Evolutionary conservation across 116 monocot genomes (phyloP).

Genomic region (Trichopus zeylanicus): DNA sequence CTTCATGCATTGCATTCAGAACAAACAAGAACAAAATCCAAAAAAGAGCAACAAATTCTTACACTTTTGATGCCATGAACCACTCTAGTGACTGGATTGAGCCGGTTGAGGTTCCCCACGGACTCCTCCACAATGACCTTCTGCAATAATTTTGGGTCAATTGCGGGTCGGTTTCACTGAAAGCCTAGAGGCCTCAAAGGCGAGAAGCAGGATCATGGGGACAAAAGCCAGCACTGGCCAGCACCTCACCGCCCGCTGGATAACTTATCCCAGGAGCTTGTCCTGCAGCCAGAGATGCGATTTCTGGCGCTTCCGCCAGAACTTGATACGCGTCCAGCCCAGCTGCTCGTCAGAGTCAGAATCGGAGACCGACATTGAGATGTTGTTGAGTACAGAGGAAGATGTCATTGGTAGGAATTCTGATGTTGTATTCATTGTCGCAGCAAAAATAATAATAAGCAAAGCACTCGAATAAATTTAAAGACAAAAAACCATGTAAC

Average conservation of each 20-base stretch:
- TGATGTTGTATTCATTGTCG: no score
- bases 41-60: constrained; percentile 7
- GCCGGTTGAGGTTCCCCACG: constrained; percentile 43
- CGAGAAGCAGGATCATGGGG: constrained; percentile 46
- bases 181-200: constrained; percentile 42
- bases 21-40: not conserved
- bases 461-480: no score
- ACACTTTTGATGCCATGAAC: constrained; percentile 59
- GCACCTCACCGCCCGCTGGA: constrained; percentile 35
- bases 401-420: constrained; percentile 8
- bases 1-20: no score
- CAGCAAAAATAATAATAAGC: no score
- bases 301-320: constrained; percentile 28
- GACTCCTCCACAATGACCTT: not conserved
- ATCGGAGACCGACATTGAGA: constrained; percentile 77
- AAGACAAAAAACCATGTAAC: no score
- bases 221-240: constrained; percentile 52
- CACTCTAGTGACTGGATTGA: constrained; percentile 48
- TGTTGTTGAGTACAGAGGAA: constrained; percentile 34
- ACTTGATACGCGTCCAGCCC: constrained; percentile 24
- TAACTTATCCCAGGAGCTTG: constrained; percentile 17
- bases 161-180: constrained; percentile 2
- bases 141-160: constrained; percentile 1
- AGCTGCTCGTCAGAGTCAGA: constrained; percentile 49
- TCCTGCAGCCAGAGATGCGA: no score